Conservation (phyloP, 2,329 filamentous ascomycete genomes). For the Apiospora saccharicola region DNA sequence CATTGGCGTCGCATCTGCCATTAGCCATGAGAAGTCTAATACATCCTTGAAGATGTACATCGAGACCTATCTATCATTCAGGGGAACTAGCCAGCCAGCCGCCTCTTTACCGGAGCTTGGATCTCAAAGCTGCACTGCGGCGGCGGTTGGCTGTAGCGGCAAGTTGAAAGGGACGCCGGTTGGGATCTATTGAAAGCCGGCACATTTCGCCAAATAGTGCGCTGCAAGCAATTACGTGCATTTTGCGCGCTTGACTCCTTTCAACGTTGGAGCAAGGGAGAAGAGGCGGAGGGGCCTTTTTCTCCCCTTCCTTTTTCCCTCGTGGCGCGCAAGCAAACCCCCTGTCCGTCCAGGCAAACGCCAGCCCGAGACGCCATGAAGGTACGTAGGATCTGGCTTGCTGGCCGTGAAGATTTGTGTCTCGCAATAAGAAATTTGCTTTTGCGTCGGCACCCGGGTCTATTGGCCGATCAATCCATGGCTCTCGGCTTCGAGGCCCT, state of each 20-base stretch:
- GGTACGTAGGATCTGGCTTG: background rate
- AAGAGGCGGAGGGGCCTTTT: background rate
- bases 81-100: background rate
- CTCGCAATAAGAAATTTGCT: slow-evolving; percentile 1
- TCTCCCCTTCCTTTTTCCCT: background rate
- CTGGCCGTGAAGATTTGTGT: slow-evolving; percentile 14
- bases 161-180: background rate
- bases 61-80: background rate
- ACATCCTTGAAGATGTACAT: background rate
- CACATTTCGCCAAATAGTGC: slow-evolving; percentile 10
- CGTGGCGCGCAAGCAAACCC: background rate
- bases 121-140: background rate
- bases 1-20: background rate
- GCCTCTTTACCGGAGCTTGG: background rate
- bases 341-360: slow-evolving; percentile 9
- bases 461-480: background rate
- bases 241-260: background rate
- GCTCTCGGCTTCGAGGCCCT: background rate
- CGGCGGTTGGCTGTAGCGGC: background rate
- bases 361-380: slow-evolving; percentile 10
- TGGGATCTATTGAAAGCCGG: slow-evolving; percentile 18
- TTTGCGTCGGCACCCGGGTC: slow-evolving; percentile 15
- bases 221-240: background rate
- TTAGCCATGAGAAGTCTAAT: background rate
- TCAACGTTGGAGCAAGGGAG: background rate